These are phyloP conservation scores for Breynia disticha DNA, from an alignment of 441 rosid genomes.

Conservation along the genomic window DNA sequence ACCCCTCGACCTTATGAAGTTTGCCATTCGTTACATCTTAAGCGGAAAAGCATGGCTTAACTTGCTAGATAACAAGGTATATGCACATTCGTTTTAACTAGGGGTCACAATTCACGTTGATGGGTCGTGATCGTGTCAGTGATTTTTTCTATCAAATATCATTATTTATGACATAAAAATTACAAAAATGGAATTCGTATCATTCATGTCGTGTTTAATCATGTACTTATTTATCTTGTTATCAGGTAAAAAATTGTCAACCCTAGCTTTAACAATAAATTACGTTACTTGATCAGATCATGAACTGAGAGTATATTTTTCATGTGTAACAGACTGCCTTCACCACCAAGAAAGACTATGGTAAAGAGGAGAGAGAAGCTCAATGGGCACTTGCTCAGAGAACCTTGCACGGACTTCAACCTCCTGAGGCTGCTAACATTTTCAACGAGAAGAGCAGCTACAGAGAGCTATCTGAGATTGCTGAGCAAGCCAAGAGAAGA, in stretches of 20 bases:
- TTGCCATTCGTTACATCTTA: constrained; percentile 46
- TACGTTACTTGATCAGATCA: background rate
- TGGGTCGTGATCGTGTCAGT: too few species aligned
- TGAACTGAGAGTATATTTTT: background rate
- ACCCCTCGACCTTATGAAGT: constrained; percentile 70
- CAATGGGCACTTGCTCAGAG: constrained; percentile 75
- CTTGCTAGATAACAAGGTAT: constrained; percentile 46
- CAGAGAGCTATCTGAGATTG: constrained; percentile 45
- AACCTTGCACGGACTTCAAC: constrained; percentile 54
- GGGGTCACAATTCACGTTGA: too few species aligned
- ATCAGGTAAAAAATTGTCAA: too few species aligned
- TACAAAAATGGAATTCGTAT: too few species aligned
- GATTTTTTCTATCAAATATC: too few species aligned
- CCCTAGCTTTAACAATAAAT: background rate
- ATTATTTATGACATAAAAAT: too few species aligned
- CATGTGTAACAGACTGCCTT: constrained; percentile 36
- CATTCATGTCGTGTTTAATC: too few species aligned
- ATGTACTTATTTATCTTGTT: too few species aligned
- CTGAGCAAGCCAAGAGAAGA: constrained; percentile 62
- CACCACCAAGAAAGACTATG: constrained; percentile 63
- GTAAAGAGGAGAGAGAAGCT: constrained; percentile 60
- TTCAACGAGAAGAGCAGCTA: constrained; percentile 33
- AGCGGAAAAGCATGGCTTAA: constrained; percentile 63
- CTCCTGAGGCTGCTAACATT: constrained; percentile 28
- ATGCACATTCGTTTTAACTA: too few species aligned